Evolutionary conservation across 371 early-diverging fungal genomes (phyloP).

Genomic region (Syncephalastrum sp.): DNA sequence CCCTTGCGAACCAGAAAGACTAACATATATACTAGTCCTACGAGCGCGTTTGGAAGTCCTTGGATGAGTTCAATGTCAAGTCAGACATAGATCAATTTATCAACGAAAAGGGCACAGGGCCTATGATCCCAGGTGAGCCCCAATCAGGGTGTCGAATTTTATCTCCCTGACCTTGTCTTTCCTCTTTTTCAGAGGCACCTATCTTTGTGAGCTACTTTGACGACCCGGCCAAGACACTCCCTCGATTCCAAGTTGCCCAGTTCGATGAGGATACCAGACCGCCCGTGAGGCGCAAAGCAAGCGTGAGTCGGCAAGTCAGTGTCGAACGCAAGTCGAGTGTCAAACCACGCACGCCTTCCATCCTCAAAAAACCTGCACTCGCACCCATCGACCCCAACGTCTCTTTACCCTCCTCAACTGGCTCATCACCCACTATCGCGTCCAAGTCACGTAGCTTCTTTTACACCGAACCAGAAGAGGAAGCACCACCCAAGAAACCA

Average conservation of each 20-base stretch:
- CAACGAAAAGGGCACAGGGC: slow-evolving; percentile 73
- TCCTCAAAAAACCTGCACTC: neutral
- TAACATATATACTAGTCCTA: slow-evolving; percentile 51
- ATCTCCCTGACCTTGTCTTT: neutral
- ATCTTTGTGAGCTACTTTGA: slow-evolving; percentile 42
- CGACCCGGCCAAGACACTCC: slow-evolving; percentile 44
- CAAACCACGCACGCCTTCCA: too few relatives aligned
- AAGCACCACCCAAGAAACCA: slow-evolving; percentile 14
- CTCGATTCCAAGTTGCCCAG: slow-evolving; percentile 34
- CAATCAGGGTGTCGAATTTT: neutral
- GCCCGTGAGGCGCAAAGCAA: slow-evolving; percentile 7
- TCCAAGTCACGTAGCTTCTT: too few relatives aligned
- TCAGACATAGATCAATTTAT: slow-evolving; percentile 74
- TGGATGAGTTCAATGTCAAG: slow-evolving; percentile 71
- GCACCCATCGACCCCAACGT: neutral
- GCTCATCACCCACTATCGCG: too few relatives aligned
- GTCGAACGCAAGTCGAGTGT: too few relatives aligned
- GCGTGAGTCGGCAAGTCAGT: too few relatives aligned
- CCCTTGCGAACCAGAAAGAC: neutral
- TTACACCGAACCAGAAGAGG: neutral
- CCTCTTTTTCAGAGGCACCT: slow-evolving; percentile 25
- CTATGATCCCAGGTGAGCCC: slow-evolving; percentile 44
- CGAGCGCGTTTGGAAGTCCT: slow-evolving; percentile 67
- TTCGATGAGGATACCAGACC: slow-evolving; percentile 3
- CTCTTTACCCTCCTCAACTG: neutral